These are phyloP conservation scores for Sextonia rubra DNA, from an alignment of 164 flowering plant species.

Conservation along the genomic window DNA sequence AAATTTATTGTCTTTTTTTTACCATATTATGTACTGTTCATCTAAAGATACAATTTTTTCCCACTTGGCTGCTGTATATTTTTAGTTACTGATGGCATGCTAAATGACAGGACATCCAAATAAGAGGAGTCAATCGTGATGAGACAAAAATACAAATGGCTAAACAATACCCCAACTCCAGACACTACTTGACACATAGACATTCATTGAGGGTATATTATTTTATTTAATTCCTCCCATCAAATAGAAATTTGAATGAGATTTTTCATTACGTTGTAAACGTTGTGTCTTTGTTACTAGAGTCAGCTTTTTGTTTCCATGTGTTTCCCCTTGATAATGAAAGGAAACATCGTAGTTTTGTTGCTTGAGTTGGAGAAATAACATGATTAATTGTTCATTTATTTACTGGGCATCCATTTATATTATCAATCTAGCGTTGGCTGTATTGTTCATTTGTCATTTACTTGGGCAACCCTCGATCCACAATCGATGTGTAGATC, in stretches of 20 bases:
- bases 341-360: neutral
- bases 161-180: conserved; percentile 60
- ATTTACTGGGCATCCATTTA: too few relatives aligned
- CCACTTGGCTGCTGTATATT: neutral
- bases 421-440: too few relatives aligned
- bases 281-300: neutral
- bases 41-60: neutral
- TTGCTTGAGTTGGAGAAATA: neutral
- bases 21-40: neutral
- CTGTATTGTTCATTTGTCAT: too few relatives aligned
- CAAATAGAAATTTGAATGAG: neutral
- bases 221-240: neutral
- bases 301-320: neutral
- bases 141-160: conserved; percentile 89
- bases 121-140: conserved; percentile 89
- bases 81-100: neutral
- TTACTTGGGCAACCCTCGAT: too few relatives aligned
- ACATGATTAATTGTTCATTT: neutral
- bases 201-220: conserved; percentile 82
- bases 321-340: neutral
- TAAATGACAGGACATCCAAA: conserved; percentile 75
- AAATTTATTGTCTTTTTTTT: neutral
- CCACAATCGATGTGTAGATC: too few relatives aligned
- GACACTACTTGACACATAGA: conserved; percentile 78
- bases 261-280: neutral